phyloP scores from a whole-genome alignment of 2,329 filamentous ascomycete genomes.

The Alternaria sp. region DNA sequence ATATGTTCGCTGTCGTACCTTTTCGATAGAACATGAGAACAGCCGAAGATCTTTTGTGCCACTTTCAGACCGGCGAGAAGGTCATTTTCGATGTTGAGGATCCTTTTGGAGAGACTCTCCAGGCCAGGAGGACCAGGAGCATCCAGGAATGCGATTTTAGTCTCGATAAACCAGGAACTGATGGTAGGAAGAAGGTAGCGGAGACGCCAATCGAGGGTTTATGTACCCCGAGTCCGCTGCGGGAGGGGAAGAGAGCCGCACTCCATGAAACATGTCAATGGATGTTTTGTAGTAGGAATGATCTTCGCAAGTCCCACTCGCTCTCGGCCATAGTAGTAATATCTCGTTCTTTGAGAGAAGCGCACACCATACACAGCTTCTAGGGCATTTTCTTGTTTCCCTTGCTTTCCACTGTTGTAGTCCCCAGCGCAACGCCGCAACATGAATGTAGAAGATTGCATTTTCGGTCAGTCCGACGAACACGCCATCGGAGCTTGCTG shows the following conservation, averaged over 20 bases:
- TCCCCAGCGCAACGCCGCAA: background rate
- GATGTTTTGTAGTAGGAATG: background rate
- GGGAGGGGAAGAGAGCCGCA: background rate
- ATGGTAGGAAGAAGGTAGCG: background rate
- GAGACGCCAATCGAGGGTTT: background rate
- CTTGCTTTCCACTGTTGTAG: background rate
- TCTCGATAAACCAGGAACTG: no score
- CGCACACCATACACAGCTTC: background rate
- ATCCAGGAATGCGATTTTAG: no score
- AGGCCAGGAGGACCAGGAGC: background rate
- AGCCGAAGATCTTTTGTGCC: fast-evolving
- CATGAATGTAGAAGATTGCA: no score
- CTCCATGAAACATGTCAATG: background rate
- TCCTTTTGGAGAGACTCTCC: background rate
- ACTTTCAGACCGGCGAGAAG: background rate
- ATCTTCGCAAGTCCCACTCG: background rate
- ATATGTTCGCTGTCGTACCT: background rate
- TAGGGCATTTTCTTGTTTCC: no score
- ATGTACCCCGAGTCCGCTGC: background rate
- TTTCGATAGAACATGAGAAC: background rate
- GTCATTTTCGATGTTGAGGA: background rate
- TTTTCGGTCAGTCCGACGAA: background rate
- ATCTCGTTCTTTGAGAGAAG: background rate
- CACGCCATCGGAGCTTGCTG: no score
- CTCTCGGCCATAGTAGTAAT: background rate